Evolutionary conservation across 2,329 filamentous ascomycete genomes (phyloP), one percentile per base, ranked within the genome.

Genomic region (Fusarium sp.): DNA sequence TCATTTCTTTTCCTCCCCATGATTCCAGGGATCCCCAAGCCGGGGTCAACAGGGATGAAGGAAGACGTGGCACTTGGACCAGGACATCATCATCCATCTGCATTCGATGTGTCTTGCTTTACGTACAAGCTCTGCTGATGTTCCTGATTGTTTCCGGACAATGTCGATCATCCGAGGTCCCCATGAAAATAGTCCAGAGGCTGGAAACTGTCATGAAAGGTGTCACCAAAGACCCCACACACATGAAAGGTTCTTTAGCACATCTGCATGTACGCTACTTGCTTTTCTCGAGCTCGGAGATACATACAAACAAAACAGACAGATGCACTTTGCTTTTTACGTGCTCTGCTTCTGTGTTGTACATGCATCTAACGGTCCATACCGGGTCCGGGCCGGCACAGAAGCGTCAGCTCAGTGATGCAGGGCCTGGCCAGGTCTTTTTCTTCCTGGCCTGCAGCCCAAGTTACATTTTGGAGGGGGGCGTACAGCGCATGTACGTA

Each of bases 341-440:
- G 42, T 69, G 15, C 30, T 43, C 21, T 53, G 38, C 18, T 60
- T 60, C 57, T 37, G 37, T 58, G 44, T 42, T 53, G 64, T 49
- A 57, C 50, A 59, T 67, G 33, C 46, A 35, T 43, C 25, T 46
- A 37, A 62, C 12, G 25, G 35, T 64, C 30, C 43, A 32, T 46
- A 40, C 60, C 61, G 62, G 64, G 46, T 35, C 74, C 63, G 74
- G 71, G 52, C 74, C 71, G 74, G 73, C 60, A 49, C 33, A 25
- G n/a, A 40, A 71, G 62, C 43, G 64, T 61, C 58, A 58, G 67
- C 42, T 63, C 62, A 60, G 58, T 42, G 30, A 56, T 57, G 43
- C 59, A 73, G 56, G 71, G 66, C 59, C 71, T 71, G 58, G 66
- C 71, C 71, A 67, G 66, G 57, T 71, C 71, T 58, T 57, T 71